Evolutionary conservation across 495 filamentous ascomycete genomes (phyloP), one percentile per base, ranked within the genome.

Genomic region (Lepraria neglecta): DNA sequence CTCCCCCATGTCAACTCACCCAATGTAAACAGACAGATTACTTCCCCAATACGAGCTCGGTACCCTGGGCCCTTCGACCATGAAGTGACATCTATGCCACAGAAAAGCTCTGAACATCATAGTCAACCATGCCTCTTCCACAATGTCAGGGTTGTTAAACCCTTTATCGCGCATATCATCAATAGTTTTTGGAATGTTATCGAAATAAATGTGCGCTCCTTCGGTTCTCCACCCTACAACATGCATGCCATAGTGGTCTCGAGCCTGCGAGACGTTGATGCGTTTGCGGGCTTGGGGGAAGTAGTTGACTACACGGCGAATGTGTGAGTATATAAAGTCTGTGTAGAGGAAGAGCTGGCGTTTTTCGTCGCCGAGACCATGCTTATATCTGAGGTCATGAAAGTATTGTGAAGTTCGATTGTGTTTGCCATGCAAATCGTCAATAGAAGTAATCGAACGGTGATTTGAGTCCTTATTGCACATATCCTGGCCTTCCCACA

Each of bases 81-180:
- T 67, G 47, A 66, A 59, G 42, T 69, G 69, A 17, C 54, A 63
- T 45, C 67, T 61, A 55, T 70, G 62, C 69, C 70, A 71, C 17
- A 63, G 67, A 6, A 67, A 63, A 10, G 58, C 69, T 44, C 68
- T 61, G 15, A 71, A 54, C 62, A 72, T 69, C 67, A 71, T 71
- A 11, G 63, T 63, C n/a, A 63, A 64, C 69, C 70, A 71, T 10
- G 65, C 65, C 40, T 69, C 65, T 38, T 58, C 63, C 17, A 65
- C 59, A 7, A 65, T 46, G 3, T 27, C 44, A 21, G 63, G 63
- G 17, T 62, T n/a, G 15, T 65, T 59, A 28, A 62, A 58, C 4
- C 63, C 63, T 19, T 45, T 65, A 0, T 47, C 24, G 19, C 61
- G 50, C 63, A 65, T 65, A 6, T 55, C 55, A 0, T 44, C 54